phyloP scores from a whole-genome alignment of 169 alveolate genomes.

The Amoebophrya sp. region DNA sequence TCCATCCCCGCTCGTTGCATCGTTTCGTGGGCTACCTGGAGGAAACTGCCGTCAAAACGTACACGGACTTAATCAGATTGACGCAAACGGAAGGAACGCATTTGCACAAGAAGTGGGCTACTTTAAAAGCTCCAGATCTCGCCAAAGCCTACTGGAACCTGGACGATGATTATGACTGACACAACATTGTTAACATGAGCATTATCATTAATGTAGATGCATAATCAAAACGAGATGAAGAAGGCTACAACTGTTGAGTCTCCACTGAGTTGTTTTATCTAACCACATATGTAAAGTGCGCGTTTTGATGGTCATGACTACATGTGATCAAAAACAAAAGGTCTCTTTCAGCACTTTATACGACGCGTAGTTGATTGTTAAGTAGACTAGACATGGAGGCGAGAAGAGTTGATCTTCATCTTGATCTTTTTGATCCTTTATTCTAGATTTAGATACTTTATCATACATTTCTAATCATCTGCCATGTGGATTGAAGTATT shows the following conservation, averaged over 20 bases:
- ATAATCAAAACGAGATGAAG: background rate
- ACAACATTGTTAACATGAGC: constrained; percentile 46
- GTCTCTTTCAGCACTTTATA: no score
- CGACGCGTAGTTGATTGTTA: no score
- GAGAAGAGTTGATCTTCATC: background rate
- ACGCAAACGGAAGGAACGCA: background rate
- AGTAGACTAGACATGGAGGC: background rate
- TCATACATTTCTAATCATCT: no score
- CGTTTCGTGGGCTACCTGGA: constrained; percentile 59
- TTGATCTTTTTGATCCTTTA: no score
- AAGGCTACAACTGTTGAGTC: no score
- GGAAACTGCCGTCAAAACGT: constrained; percentile 58
- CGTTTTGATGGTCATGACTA: background rate
- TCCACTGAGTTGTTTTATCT: background rate
- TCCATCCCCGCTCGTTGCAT: constrained; percentile 54
- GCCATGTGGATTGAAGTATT: no score
- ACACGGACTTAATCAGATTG: constrained; percentile 37
- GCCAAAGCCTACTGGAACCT: constrained; percentile 52
- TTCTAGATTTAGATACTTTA: no score
- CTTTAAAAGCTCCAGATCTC: constrained; percentile 36
- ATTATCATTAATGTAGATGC: background rate
- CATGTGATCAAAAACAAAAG: no score
- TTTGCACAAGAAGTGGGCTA: constrained; percentile 19
- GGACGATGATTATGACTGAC: constrained; percentile 44
- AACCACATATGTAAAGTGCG: background rate